These are phyloP conservation scores for Alnus glutinosa DNA, from an alignment of 306 rosid species.

Conservation along the genomic window DNA sequence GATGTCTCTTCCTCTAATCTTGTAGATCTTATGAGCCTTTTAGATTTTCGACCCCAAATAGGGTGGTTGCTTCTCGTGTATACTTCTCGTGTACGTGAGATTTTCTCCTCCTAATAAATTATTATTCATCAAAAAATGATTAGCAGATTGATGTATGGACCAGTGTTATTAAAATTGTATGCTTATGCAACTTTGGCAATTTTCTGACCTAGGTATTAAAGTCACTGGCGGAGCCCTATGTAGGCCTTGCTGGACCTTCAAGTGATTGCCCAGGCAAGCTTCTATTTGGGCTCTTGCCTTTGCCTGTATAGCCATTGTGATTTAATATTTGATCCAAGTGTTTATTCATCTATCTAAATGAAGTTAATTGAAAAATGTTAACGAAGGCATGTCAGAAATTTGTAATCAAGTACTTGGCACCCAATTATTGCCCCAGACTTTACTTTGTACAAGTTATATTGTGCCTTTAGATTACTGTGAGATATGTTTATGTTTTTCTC, in stretches of 20 bases:
- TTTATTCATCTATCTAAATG: not conserved
- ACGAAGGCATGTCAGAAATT: not conserved
- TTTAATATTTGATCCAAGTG: conserved; percentile 11
- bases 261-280: conserved; percentile 38
- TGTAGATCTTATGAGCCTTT: too few species aligned
- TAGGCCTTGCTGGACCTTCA: conserved; percentile 39
- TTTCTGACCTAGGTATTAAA: conserved; percentile 42
- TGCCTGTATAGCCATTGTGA: conserved; percentile 20
- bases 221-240: conserved; percentile 35
- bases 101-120: too few species aligned
- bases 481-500: conserved; percentile 29
- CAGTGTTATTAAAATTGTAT: conserved; percentile 17
- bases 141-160: conserved; percentile 8
- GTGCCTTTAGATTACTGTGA: conserved; percentile 20
- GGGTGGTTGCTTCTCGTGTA: too few species aligned
- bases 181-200: conserved; percentile 35
- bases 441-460: conserved; percentile 6
- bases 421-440: conserved; percentile 4
- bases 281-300: conserved; percentile 39
- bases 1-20: not conserved
- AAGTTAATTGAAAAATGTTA: conserved; percentile 17
- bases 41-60: too few species aligned
- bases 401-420: not conserved
- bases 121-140: too few species aligned
- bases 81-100: too few species aligned